Conservation (phyloP, 1,139 yeast species). For the Wickerhamomyces sp. region DNA sequence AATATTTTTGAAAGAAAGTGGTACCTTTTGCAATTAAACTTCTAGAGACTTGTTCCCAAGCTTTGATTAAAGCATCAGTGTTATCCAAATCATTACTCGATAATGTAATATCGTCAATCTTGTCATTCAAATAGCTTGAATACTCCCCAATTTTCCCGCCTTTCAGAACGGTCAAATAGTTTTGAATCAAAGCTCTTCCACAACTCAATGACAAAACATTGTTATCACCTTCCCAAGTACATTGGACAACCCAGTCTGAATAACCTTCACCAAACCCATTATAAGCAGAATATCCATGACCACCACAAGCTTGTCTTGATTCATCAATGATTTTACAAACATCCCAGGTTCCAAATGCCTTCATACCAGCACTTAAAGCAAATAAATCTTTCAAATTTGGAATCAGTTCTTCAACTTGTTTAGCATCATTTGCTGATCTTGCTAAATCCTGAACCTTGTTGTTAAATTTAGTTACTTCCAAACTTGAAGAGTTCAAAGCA, state of each 20-base stretch:
- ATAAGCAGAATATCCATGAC: constrained; percentile 89
- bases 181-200: constrained; percentile 63
- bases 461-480: constrained; percentile 31
- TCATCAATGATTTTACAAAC: constrained; percentile 76
- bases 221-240: constrained; percentile 98
- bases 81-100: constrained; percentile 26
- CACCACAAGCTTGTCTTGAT: constrained; percentile 91
- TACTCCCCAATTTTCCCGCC: constrained; percentile 20
- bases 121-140: constrained; percentile 29
- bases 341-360: constrained; percentile 87
- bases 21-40: constrained; percentile 32
- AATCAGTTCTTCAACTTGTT: constrained; percentile 38
- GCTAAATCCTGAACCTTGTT: constrained; percentile 54
- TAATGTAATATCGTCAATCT: constrained; percentile 20
- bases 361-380: constrained; percentile 80
- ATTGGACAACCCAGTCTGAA: constrained; percentile 91
- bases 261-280: constrained; percentile 84
- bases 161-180: constrained; percentile 26
- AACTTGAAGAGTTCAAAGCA: constrained; percentile 55
- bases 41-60: constrained; percentile 37
- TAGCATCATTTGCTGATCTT: constrained; percentile 41
- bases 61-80: constrained; percentile 28
- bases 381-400: constrained; percentile 70
- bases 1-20: constrained; percentile 16
- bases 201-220: constrained; percentile 79